These are phyloP conservation scores for Solanum appendiculatum DNA, from an alignment of 257 asterid species.

Conservation along the genomic window DNA sequence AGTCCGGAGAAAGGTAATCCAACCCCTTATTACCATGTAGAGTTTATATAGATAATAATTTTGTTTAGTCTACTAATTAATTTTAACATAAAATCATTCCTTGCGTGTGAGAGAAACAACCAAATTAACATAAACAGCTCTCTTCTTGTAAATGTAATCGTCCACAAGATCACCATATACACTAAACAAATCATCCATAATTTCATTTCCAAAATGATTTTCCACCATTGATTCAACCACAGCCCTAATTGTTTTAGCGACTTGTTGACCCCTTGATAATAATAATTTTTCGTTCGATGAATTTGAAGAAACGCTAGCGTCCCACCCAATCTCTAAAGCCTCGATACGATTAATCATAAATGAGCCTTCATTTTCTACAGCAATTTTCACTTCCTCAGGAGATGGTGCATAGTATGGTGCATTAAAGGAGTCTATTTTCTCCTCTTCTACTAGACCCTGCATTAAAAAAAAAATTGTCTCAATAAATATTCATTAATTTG, in stretches of 20 bases:
- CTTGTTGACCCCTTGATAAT: constrained; percentile 23
- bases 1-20: neutral
- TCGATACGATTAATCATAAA: constrained; percentile 17
- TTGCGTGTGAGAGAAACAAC: constrained; percentile 33
- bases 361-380: constrained; percentile 39
- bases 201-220: constrained; percentile 31
- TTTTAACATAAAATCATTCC: neutral
- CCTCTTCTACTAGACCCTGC: constrained; percentile 31
- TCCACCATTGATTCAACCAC: constrained; percentile 60
- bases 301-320: neutral
- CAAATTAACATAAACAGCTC: constrained; percentile 27
- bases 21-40: neutral
- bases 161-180: constrained; percentile 27
- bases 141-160: constrained; percentile 18
- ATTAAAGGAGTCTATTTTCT: constrained; percentile 35
- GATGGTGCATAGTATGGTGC: constrained; percentile 65
- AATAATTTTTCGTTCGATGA: neutral
- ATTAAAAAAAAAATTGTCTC: neutral
- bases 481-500: neutral
- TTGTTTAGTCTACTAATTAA: neutral
- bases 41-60: neutral
- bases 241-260: constrained; percentile 41
- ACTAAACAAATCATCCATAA: constrained; percentile 45
- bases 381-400: constrained; percentile 28
- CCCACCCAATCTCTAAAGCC: constrained; percentile 42